Evolutionary conservation across 371 early-diverging fungal species (phyloP).

Genomic region (Mortierella sp.): DNA sequence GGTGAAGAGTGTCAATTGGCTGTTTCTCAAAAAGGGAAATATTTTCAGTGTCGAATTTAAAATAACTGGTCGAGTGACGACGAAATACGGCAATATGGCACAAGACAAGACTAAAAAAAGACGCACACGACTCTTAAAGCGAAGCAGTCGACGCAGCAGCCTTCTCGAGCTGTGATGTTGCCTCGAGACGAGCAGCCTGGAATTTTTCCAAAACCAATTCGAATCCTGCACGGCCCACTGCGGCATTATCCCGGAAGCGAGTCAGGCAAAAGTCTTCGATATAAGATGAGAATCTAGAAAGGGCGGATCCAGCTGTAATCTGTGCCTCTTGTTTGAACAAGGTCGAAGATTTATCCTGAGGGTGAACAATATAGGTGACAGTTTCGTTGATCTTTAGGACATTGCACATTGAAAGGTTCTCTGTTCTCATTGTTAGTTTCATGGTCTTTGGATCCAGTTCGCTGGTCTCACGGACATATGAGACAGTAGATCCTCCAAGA

Average conservation of each 20-base stretch:
- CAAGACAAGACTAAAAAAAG: not conserved
- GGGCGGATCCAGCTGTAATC: slow-evolving; percentile 81
- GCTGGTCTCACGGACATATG: slow-evolving; percentile 90
- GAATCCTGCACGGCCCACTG: slow-evolving; percentile 75
- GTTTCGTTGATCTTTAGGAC: slow-evolving; percentile 89
- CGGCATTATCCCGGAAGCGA: slow-evolving; percentile 91
- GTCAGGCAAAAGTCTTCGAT: slow-evolving; percentile 91
- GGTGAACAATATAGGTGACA: slow-evolving; percentile 72
- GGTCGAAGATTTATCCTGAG: slow-evolving; percentile 48
- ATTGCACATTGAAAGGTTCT: slow-evolving; percentile 81
- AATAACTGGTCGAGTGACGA: slow-evolving; percentile 3
- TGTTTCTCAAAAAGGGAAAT: slow-evolving; percentile 1
- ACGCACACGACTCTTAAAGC: slow-evolving; percentile 2
- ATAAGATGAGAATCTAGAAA: slow-evolving; percentile 80
- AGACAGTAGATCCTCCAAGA: slow-evolving; percentile 72
- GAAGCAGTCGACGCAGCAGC: slow-evolving; percentile 21
- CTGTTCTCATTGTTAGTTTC: slow-evolving; percentile 77
- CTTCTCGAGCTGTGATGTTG: slow-evolving; percentile 28
- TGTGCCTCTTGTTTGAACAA: slow-evolving; percentile 82
- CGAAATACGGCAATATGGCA: not conserved
- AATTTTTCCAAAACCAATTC: slow-evolving; percentile 75
- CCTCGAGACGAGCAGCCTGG: slow-evolving; percentile 35
- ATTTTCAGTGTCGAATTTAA: not conserved
- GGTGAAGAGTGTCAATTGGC: not conserved
- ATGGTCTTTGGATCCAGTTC: slow-evolving; percentile 84